phyloP scores from a whole-genome alignment of 331 rosid genomes.

The Erythrophleum ivorense region DNA sequence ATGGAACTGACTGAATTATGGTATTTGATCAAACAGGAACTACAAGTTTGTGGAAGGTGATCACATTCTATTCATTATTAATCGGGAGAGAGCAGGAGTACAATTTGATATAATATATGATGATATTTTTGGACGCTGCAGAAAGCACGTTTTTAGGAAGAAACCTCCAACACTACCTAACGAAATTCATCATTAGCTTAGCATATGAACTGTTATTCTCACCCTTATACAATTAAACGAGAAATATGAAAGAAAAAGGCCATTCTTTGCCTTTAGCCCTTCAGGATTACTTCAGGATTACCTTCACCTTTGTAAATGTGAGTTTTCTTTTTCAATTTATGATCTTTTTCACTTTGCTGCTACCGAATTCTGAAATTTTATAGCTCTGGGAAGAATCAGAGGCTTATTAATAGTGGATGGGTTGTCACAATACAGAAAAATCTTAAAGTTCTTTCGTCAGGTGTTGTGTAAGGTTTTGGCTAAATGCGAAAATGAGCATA shows the following conservation, averaged over 20 bases:
- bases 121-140: constrained; percentile 91
- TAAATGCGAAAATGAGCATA: not conserved
- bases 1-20: constrained; percentile 33
- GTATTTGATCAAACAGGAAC: constrained; percentile 70
- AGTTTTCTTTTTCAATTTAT: not conserved
- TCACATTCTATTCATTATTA: constrained; percentile 80
- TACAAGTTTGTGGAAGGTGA: constrained; percentile 91
- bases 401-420: constrained; percentile 37
- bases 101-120: constrained; percentile 88
- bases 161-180: constrained; percentile 75
- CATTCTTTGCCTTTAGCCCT: constrained; percentile 42
- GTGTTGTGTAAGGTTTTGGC: not conserved
- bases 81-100: constrained; percentile 95
- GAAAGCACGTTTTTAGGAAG: constrained; percentile 88
- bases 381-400: constrained; percentile 40
- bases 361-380: constrained; percentile 23
- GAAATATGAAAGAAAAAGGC: constrained; percentile 24
- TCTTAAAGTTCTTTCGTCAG: not conserved
- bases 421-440: not conserved
- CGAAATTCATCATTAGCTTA: constrained; percentile 57
- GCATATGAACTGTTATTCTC: not conserved
- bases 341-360: not conserved
- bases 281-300: no score
- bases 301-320: constrained; percentile 44
- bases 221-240: not conserved